These are phyloP conservation scores for Curvularia sp. DNA, from an alignment of 2,329 filamentous ascomycete species.

Conservation along the genomic window DNA sequence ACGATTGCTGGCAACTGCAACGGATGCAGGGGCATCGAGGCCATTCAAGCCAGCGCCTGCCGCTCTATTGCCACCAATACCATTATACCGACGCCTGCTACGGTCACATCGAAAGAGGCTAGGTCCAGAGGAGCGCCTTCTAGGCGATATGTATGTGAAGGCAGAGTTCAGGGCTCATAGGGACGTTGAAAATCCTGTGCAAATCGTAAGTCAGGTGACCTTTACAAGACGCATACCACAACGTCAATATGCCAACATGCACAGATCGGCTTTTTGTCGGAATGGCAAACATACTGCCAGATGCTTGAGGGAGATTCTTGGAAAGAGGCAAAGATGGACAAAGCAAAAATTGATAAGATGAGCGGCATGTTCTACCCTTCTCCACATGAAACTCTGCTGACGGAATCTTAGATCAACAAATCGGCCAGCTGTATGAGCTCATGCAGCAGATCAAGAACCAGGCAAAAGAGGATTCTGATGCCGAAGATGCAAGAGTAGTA, in stretches of 20 bases:
- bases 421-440: conserved; percentile 91
- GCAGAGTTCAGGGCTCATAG: conserved; percentile 87
- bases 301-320: conserved; percentile 86
- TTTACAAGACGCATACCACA: background rate
- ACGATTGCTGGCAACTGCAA: conserved; percentile 46
- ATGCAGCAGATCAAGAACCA: conserved; percentile 78
- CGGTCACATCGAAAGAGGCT: conserved; percentile 84
- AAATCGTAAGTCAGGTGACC: conserved; percentile 72
- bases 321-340: conserved; percentile 84
- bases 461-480: conserved; percentile 57
- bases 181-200: conserved; percentile 85
- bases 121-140: conserved; percentile 73
- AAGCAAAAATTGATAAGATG: conserved; percentile 87
- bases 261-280: conserved; percentile 93
- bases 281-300: conserved; percentile 96
- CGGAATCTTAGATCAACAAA: conserved; percentile 75
- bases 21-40: conserved; percentile 45
- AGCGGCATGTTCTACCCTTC: conserved; percentile 70
- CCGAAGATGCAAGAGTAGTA: conserved; percentile 26
- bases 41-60: conserved; percentile 56
- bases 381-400: conserved; percentile 9
- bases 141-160: conserved; percentile 94
- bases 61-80: conserved; percentile 85
- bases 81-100: conserved; percentile 85
- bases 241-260: conserved; percentile 14